A percentile compares a stretch with the other conserved stretches of the same genome.
phyloP scores from a whole-genome alignment of 495 filamentous ascomycete genomes.

The Trypethelium eluteriae region DNA sequence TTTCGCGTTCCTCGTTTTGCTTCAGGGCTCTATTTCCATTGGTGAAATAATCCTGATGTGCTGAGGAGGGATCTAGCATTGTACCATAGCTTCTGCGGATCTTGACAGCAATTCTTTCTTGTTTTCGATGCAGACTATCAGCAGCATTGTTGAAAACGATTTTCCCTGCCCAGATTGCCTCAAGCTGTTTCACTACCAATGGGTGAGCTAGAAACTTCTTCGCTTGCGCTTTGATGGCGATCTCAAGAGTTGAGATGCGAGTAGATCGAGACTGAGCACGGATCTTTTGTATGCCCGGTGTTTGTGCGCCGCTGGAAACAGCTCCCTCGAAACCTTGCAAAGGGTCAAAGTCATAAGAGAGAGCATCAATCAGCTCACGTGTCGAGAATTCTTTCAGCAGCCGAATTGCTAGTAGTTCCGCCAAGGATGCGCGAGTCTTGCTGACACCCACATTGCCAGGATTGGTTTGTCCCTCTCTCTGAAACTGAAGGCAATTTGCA shows the following conservation, averaged over 20 bases:
- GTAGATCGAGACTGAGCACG: slow-evolving; percentile 46
- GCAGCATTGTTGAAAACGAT: slow-evolving; percentile 85
- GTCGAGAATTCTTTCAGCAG: slow-evolving; percentile 81
- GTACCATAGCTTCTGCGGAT: slow-evolving; percentile 32
- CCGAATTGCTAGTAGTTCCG: slow-evolving; percentile 87
- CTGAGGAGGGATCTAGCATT: slow-evolving; percentile 17
- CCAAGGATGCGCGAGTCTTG: slow-evolving; percentile 74
- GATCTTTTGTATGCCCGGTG: slow-evolving; percentile 31
- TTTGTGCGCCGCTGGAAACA: slow-evolving; percentile 13
- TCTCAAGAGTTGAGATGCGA: slow-evolving; percentile 79
- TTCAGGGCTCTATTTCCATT: slow-evolving; percentile 10
- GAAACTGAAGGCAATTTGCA: slow-evolving; percentile 89
- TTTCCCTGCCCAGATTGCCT: slow-evolving; percentile 91
- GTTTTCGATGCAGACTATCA: slow-evolving; percentile 65
- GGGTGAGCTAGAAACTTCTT: slow-evolving; percentile 88
- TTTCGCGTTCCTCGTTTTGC: slow-evolving; percentile 15
- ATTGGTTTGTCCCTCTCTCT: slow-evolving; percentile 72
- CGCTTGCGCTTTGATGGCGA: slow-evolving; percentile 81
- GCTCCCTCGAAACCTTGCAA: slow-evolving; percentile 57
- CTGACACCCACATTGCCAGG: slow-evolving; percentile 75
- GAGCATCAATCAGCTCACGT: slow-evolving; percentile 78
- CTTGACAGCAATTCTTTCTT: slow-evolving; percentile 12
- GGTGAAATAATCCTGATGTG: neutral
- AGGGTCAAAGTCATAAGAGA: slow-evolving; percentile 91
- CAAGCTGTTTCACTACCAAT: slow-evolving; percentile 80